phyloP scores from a whole-genome alignment of 2,329 filamentous ascomycete genomes.

The Eurotiales sp. region DNA sequence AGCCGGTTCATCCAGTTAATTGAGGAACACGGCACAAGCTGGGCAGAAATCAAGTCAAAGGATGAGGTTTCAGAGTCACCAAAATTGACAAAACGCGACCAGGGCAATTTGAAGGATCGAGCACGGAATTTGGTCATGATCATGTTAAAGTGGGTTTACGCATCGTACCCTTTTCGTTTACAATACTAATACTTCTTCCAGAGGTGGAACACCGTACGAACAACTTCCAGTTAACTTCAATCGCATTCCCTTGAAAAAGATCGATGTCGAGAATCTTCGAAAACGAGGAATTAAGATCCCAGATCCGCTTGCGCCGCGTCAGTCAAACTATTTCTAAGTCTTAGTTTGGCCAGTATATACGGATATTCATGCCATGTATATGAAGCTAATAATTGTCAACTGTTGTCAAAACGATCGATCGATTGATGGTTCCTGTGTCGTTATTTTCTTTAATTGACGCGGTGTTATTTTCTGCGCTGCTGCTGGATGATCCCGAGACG shows the following conservation, averaged over 20 bases:
- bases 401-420: no score
- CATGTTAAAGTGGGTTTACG: constrained; percentile 40
- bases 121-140: constrained; percentile 52
- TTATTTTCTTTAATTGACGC: no score
- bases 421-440: no score
- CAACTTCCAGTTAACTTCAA: constrained; percentile 44
- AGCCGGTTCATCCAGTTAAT: constrained; percentile 49
- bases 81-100: constrained; percentile 37
- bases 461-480: no score
- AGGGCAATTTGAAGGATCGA: constrained; percentile 55
- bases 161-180: not conserved
- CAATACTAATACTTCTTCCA: constrained; percentile 1
- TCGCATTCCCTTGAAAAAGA: constrained; percentile 34
- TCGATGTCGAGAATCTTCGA: constrained; percentile 15
- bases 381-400: no score
- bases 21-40: constrained; percentile 42
- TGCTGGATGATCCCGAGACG: no score
- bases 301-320: not conserved
- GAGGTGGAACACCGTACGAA: constrained; percentile 23
- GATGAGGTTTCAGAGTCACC: constrained; percentile 28
- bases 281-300: constrained; percentile 9
- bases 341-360: no score
- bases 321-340: not conserved
- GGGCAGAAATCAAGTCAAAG: constrained; percentile 42
- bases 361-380: no score